Evolutionary conservation across 2,329 filamentous ascomycete species (phyloP).

Genomic region (Penicillium sp.): DNA sequence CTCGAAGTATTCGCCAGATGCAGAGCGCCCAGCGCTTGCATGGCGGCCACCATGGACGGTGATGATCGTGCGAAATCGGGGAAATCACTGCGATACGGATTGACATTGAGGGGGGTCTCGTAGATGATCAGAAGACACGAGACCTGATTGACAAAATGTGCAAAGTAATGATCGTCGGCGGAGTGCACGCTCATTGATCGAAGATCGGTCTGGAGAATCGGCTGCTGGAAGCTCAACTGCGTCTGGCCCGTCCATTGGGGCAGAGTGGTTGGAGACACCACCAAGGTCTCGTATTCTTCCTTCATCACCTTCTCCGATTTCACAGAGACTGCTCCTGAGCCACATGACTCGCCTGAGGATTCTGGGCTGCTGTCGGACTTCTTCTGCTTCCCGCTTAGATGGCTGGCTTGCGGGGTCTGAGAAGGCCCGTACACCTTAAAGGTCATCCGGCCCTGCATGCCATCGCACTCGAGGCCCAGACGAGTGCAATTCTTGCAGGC

Average conservation of each 20-base stretch:
- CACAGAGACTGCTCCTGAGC: conserved; percentile 3
- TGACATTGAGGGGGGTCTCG: conserved; percentile 32
- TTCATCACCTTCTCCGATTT: conserved; percentile 9
- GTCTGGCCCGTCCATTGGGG: conserved; percentile 5
- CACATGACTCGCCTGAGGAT: conserved; percentile 9
- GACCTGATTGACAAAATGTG: conserved; percentile 31
- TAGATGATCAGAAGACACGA: conserved; percentile 32
- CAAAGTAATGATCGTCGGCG: conserved; percentile 30
- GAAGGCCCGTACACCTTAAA: conserved; percentile 35
- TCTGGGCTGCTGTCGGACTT: conserved; percentile 13
- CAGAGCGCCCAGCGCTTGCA: conserved; percentile 38
- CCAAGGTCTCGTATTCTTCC: conserved; percentile 15
- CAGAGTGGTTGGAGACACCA: conserved; percentile 23
- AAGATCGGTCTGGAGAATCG: conserved; percentile 16
- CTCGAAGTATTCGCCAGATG: conserved; percentile 37
- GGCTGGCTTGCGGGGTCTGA: conserved; percentile 13
- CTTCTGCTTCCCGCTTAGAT: conserved; percentile 15
- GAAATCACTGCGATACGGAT: conserved; percentile 32
- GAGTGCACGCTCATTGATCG: conserved; percentile 19
- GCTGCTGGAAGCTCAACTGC: conserved; percentile 25
- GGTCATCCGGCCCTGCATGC: conserved; percentile 32
- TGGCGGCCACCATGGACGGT: conserved; percentile 32
- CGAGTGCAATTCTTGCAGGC: conserved; percentile 36
- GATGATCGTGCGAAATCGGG: conserved; percentile 30
- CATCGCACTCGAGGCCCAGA: conserved; percentile 29